Evolutionary conservation across 2,329 filamentous ascomycete species (phyloP).

Genomic region (Dothiorella sarmentorum): DNA sequence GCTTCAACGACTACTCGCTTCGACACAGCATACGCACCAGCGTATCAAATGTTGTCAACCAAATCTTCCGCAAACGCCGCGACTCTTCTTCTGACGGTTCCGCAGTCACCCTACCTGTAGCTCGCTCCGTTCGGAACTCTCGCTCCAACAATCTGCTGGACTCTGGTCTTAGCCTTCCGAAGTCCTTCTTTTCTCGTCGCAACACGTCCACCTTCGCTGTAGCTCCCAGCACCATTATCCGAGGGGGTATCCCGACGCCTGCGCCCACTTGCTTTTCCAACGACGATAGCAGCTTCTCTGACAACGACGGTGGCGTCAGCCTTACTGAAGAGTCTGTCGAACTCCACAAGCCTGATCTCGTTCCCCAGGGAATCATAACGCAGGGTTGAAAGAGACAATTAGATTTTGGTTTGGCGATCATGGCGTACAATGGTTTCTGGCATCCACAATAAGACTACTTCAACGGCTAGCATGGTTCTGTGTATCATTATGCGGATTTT

Average conservation of each 20-base stretch:
- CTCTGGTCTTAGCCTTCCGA: conserved; percentile 13
- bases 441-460: not conserved
- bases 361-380: conserved; percentile 18
- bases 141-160: conserved; percentile 14
- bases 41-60: conserved; percentile 7
- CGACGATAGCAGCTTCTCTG: not conserved
- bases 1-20: conserved; percentile 3
- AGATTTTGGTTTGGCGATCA: not conserved
- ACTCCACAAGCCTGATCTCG: conserved; percentile 41
- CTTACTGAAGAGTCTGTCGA: conserved; percentile 56
- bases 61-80: conserved; percentile 9
- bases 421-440: not conserved
- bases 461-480: not conserved
- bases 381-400: conserved; percentile 9
- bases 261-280: not conserved
- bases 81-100: conserved; percentile 33
- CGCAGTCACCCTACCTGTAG: conserved; percentile 30
- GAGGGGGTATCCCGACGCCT: not conserved
- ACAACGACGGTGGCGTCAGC: conserved; percentile 46
- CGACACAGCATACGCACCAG: conserved; percentile 1
- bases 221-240: not conserved
- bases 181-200: conserved; percentile 6
- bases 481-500: conserved; percentile 1
- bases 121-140: not conserved
- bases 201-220: not conserved